Evolutionary conservation across 2,329 filamentous ascomycete genomes (phyloP).

Genomic region (Trichoderma sp.): DNA sequence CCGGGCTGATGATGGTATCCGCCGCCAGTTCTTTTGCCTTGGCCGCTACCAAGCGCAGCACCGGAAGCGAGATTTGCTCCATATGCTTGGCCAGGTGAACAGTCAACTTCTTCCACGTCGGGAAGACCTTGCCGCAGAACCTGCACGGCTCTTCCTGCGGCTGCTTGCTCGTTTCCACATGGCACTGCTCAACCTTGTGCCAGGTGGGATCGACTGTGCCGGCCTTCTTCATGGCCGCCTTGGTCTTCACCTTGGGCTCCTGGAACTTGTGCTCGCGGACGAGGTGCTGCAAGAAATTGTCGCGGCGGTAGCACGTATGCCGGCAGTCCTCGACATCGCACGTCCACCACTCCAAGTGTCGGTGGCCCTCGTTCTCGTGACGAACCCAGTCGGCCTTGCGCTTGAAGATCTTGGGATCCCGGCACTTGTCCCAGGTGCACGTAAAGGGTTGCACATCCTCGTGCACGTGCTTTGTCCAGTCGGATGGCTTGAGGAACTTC

Average conservation of each 20-base stretch:
- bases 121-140: constrained; percentile 81
- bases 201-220: constrained; percentile 66
- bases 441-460: constrained; percentile 93
- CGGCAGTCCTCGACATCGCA: constrained; percentile 80
- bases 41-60: constrained; percentile 62
- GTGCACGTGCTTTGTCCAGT: constrained; percentile 96
- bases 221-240: constrained; percentile 64
- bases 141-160: constrained; percentile 80
- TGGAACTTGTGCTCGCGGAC: constrained; percentile 86
- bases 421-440: constrained; percentile 83
- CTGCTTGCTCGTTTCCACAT: constrained; percentile 64
- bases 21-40: constrained; percentile 53
- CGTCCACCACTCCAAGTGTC: constrained; percentile 88
- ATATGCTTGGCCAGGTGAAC: constrained; percentile 94
- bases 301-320: constrained; percentile 82
- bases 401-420: constrained; percentile 89
- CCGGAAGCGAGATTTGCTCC: constrained; percentile 85
- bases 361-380: constrained; percentile 89
- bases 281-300: constrained; percentile 92
- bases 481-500: constrained; percentile 85
- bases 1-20: constrained; percentile 68
- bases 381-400: constrained; percentile 94
- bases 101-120: constrained; percentile 88
- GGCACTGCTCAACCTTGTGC: constrained; percentile 77
- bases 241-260: constrained; percentile 79